Conservation (phyloP, 768 basidiomycete species). For the Xerocomus spinulosus region DNA sequence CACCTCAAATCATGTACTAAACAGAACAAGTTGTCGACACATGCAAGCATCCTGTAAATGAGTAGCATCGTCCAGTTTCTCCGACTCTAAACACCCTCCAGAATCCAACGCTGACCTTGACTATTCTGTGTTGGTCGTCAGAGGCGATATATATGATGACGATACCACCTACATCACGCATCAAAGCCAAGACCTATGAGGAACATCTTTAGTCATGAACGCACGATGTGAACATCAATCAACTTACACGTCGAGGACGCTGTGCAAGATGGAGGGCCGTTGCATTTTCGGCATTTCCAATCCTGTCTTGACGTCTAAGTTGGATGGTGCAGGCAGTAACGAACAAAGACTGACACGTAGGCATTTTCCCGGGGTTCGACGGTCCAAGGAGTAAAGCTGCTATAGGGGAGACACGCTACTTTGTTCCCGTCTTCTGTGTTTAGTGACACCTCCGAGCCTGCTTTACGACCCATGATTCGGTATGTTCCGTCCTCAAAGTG, state of each 20-base stretch:
- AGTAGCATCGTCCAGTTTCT: too few species aligned
- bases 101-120: not conserved
- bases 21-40: too few species aligned
- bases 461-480: not conserved
- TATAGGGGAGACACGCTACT: not conserved
- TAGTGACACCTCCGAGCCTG: not conserved
- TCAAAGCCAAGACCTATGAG: not conserved
- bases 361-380: not conserved
- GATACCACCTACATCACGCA: not conserved
- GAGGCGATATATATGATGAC: not conserved
- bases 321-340: not conserved
- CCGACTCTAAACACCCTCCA: not conserved
- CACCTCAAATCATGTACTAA: too few species aligned
- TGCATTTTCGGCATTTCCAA: constrained; percentile 1
- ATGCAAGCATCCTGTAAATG: too few species aligned
- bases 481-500: not conserved
- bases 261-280: constrained; percentile 1
- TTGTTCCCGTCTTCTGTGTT: not conserved
- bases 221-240: not conserved
- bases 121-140: not conserved
- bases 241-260: not conserved
- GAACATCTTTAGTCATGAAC: not conserved
- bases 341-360: not conserved
- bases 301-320: not conserved
- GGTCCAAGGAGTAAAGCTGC: not conserved